A percentile compares a stretch with the other conserved stretches of the same genome.
phyloP scores from a whole-genome alignment of 2,329 filamentous ascomycete species.

The Colletotrichum kahawae region DNA sequence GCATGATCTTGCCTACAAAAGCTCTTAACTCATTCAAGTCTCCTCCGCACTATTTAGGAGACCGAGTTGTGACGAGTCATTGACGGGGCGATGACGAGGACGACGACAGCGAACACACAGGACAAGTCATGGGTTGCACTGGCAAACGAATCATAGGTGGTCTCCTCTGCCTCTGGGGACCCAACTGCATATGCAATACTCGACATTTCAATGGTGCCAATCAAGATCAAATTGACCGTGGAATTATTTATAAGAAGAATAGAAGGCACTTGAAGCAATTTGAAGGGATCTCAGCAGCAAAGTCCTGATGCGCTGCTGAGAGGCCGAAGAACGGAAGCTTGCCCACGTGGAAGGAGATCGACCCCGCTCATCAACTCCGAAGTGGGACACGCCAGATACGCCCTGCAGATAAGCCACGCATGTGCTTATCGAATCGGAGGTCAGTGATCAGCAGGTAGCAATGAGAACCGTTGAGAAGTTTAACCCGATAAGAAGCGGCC shows the following conservation, averaged over 20 bases:
- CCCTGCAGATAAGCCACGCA: neutral
- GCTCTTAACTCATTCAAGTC: too few species aligned
- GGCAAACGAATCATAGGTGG: too few species aligned
- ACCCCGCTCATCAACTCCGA: neutral
- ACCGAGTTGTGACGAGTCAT: neutral
- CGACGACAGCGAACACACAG: neutral
- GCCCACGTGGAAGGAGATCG: neutral
- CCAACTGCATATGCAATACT: neutral
- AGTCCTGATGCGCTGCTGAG: neutral
- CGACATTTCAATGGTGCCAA: neutral
- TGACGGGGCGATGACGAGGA: neutral
- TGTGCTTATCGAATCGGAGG: neutral
- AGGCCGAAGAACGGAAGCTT: neutral
- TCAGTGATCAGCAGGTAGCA: neutral
- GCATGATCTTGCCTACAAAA: too few species aligned
- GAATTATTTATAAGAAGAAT: neutral
- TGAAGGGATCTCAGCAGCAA: neutral
- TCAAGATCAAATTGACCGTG: neutral
- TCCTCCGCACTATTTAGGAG: too few species aligned
- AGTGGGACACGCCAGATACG: constrained; percentile 9
- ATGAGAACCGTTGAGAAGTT: neutral
- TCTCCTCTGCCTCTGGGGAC: too few species aligned
- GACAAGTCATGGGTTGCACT: too few species aligned
- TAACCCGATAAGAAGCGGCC: constrained; percentile 1
- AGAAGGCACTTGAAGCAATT: rapidly evolving